Base-by-base conservation (phyloP, 2,329 filamentous ascomycete species). In the Beauveria scarabaeidicola region DNA sequence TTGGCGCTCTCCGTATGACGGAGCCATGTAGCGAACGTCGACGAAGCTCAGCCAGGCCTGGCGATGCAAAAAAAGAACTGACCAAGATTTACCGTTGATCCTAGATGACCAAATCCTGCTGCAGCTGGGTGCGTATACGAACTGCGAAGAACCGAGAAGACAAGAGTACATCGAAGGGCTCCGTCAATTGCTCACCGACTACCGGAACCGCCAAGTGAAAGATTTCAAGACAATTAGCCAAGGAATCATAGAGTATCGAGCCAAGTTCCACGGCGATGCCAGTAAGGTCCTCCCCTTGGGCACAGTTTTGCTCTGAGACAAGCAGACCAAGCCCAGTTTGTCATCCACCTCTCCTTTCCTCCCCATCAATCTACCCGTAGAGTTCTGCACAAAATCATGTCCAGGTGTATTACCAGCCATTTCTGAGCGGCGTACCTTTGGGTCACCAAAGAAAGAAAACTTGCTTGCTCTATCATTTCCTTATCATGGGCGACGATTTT, bases 51-150 rank as follows among this genome's bases (percentile, higher is more conserved):
- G 50, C 48, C 57, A 40, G 57, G 29, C 40, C 44, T 62, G 63
- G 66, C 70, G 69, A 72, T 70, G 68, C 72, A 74, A 75, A 72
- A n/a, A 73, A 73, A 74, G 71, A 76, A 59, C 79, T 82, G 77
- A 83, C 79, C 69, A 67, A 54, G 67, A 65, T 68, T 67, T 66
- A 66, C 64, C 60, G 61, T 36, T 66, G 66, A 68, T 65, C 71
- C 63, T 74, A 91, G 88, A 90, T 77, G 84, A 88, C 71, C 83
- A 86, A 69, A 85, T 91, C 64, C 82, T 91, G 64, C 79, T 89
- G 60, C 84, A 89, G 65, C 81, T 91, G 57, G 88, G 88, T 48
- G 84, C 81, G 51, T 79, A 83, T 48, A 84, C 86, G 63, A 84
- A 84, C 64, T 85, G 84, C 68, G 81, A 78, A 46, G 81, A 81